These are phyloP conservation scores for Sicyos edulis DNA, from an alignment of 306 rosid species.

Conservation along the genomic window DNA sequence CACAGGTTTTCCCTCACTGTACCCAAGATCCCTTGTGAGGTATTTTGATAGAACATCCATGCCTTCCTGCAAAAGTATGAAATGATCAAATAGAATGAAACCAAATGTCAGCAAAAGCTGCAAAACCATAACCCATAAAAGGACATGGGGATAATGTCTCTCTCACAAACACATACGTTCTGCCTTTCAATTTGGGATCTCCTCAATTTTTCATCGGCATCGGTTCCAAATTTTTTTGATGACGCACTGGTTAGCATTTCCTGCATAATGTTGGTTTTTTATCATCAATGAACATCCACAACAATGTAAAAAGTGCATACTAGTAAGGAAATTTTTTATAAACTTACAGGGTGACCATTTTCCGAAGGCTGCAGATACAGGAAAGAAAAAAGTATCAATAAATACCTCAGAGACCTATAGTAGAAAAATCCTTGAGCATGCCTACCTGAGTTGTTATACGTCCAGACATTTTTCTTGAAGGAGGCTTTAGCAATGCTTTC, in stretches of 20 bases:
- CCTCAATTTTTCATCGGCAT: conserved; percentile 42
- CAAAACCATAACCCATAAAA: conserved; percentile 22
- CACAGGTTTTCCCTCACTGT: conserved; percentile 77
- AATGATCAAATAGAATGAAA: conserved; percentile 19
- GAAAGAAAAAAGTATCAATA: conserved; percentile 31
- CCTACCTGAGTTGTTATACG: conserved; percentile 51
- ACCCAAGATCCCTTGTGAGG: conserved; percentile 59
- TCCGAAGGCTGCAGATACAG: conserved; percentile 45
- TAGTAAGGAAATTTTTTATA: conserved; percentile 18
- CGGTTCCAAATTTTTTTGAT: conserved; percentile 50
- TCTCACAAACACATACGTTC: conserved; percentile 40
- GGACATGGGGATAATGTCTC: conserved; percentile 10
- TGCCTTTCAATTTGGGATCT: conserved; percentile 69
- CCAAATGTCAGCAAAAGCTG: conserved; percentile 10
- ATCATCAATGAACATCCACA: conserved; percentile 20
- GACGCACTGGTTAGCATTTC: conserved; percentile 33
- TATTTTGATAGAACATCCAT: conserved; percentile 64
- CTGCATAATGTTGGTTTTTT: conserved; percentile 27
- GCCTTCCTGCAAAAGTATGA: conserved; percentile 54
- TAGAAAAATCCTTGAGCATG: conserved; percentile 1
- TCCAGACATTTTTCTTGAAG: conserved; percentile 57
- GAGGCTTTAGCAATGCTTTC: conserved; percentile 53
- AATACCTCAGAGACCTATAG: conserved; percentile 21
- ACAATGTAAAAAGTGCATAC: conserved; percentile 15
- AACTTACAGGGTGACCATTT: conserved; percentile 70